Conservation (phyloP, 148 eudicot species). For the Chenopodium formosanum region DNA sequence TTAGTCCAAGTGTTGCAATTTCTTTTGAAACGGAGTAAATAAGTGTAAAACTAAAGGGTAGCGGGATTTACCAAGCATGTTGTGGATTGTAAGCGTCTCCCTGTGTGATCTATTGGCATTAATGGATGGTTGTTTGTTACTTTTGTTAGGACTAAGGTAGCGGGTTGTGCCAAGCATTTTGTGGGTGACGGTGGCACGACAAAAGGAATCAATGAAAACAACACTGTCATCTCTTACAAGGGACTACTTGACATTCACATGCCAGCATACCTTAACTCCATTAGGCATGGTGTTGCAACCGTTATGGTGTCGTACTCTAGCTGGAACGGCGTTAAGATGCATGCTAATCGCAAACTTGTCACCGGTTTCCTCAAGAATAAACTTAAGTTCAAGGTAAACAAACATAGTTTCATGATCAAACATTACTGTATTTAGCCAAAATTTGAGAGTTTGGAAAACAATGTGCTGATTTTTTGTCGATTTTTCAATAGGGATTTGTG, state of each 20-base stretch:
- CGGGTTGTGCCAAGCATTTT: slow-evolving; percentile 80
- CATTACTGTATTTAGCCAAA: neutral
- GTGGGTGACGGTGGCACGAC: slow-evolving; percentile 83
- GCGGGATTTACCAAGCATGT: too few species aligned
- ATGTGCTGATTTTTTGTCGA: neutral
- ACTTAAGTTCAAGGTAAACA: slow-evolving; percentile 43
- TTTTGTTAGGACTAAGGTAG: slow-evolving; percentile 47
- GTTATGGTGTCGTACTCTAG: slow-evolving; percentile 71
- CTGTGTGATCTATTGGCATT: neutral
- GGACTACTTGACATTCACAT: slow-evolving; percentile 48
- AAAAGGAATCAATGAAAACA: slow-evolving; percentile 64
- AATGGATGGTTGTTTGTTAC: neutral
- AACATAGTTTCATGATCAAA: neutral
- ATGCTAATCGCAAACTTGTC: slow-evolving; percentile 51
- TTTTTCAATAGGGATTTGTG: slow-evolving; percentile 49
- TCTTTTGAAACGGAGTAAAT: too few species aligned
- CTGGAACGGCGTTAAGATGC: slow-evolving; percentile 59
- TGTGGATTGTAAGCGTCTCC: too few species aligned
- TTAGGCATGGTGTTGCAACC: slow-evolving; percentile 60
- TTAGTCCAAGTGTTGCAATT: too few species aligned
- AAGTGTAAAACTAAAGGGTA: neutral
- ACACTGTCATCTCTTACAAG: slow-evolving; percentile 32
- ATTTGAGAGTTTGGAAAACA: neutral
- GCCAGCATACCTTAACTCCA: slow-evolving; percentile 66
- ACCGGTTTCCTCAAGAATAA: slow-evolving; percentile 48